phyloP scores from a whole-genome alignment of 2,329 filamentous ascomycete species.

The Tolypocladium tropicale region DNA sequence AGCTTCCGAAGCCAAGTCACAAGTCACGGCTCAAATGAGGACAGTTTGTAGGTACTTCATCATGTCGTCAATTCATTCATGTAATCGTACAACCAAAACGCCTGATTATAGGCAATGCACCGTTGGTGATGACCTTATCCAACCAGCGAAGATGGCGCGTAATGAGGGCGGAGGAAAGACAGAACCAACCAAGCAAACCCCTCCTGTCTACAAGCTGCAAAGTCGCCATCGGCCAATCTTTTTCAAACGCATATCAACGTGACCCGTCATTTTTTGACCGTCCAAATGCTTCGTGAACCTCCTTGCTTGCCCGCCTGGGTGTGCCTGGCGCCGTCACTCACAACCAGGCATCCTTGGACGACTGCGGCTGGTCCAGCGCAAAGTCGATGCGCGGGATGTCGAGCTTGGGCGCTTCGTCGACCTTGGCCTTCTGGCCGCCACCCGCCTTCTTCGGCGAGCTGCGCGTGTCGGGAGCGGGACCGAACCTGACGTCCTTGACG shows the following conservation, averaged over 20 bases:
- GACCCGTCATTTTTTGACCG: background rate
- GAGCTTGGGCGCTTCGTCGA: constrained; percentile 48
- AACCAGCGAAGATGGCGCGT: constrained; percentile 3
- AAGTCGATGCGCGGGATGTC: constrained; percentile 50
- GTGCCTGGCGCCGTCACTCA: constrained; percentile 1
- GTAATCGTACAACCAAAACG: constrained; percentile 18
- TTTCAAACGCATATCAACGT: background rate
- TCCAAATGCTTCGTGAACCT: background rate
- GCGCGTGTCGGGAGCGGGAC: constrained; percentile 33
- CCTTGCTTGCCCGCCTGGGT: background rate
- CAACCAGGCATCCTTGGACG: constrained; percentile 21
- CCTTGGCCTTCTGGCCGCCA: constrained; percentile 32
- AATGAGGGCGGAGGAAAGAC: constrained; percentile 4
- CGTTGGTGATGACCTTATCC: constrained; percentile 5
- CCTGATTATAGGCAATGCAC: constrained; percentile 14
- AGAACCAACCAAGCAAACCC: background rate
- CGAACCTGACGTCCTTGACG: constrained; percentile 68
- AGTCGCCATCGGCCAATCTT: background rate
- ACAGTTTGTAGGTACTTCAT: constrained; percentile 4
- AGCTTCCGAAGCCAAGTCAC: background rate
- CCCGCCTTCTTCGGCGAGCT: constrained; percentile 20
- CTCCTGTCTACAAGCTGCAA: background rate
- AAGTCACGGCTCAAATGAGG: background rate
- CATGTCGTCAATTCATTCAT: constrained; percentile 29
- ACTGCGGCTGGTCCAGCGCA: constrained; percentile 22